Evolutionary conservation across 306 rosid species (phyloP), one percentile per base, ranked within the genome.

Genomic region (Senna tora): DNA sequence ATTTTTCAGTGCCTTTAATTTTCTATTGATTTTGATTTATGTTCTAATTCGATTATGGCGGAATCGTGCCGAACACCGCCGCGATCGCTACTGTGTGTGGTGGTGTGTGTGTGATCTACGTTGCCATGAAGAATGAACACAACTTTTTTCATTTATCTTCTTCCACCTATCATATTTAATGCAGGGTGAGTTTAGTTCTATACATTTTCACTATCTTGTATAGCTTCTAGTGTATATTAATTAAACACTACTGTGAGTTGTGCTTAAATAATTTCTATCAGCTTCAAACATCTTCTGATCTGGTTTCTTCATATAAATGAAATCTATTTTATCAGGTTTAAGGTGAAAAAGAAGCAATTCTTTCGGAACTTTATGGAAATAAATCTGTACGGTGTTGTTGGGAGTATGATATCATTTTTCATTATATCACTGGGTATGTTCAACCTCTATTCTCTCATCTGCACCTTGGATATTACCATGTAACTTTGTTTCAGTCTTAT

Each of bases 341-440:
- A 86, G 82, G 89, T 89, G 86, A 89, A 86, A 77, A 86, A 80
- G 87, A 89, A 86, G 84, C 89, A 84, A 42, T 89, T 89, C 56
- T 89, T 89, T 50, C 71, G 80, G 39, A 89, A 89, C 82, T 89
- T 86, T 21, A 51, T 76, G 59, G 77, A 82, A 77, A 89, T 89
- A 57, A 36, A 50, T 30, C 72, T 83, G 85, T 86, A 80, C 76
- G 95, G 95, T 72, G 87, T 82, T 74, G 16, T 84, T 75, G 91
- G 95, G 36, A 78, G 74, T 77, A 74, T 84, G 28, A 81, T 84
- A 50, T 89, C 91, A 0, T 89, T 86, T 72, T n/a, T 46, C 75
- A 75, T 89, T 47, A 74, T 89, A 50, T 78, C 88, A 50, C 81
- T 83, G 12, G 95, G 92, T 86, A 82, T 14, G 83, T 75, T 36